These are phyloP conservation scores for Penicillium sclerotigenum DNA, from an alignment of 2,329 filamentous ascomycete species.

Conservation along the genomic window DNA sequence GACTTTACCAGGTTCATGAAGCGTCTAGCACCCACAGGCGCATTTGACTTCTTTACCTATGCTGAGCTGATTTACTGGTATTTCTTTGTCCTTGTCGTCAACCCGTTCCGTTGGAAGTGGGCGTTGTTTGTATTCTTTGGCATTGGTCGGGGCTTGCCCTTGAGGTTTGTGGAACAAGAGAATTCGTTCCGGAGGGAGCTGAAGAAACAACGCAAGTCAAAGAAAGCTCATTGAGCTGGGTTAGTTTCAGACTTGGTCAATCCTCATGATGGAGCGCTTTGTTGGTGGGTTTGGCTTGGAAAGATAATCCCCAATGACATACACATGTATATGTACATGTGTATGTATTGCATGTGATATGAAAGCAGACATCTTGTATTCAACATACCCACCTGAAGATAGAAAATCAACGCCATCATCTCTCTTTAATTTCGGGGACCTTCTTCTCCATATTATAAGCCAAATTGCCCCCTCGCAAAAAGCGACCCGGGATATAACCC, in stretches of 20 bases:
- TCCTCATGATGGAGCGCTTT: neutral
- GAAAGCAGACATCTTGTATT: neutral
- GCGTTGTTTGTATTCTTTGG: conserved; percentile 78
- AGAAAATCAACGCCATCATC: conserved; percentile 1
- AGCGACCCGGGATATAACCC: conserved; percentile 23
- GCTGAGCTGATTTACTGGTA: conserved; percentile 85
- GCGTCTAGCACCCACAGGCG: conserved; percentile 63
- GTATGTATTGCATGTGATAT: neutral
- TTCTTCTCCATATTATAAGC: conserved; percentile 24
- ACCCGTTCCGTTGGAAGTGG: conserved; percentile 91
- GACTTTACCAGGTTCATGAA: conserved; percentile 76
- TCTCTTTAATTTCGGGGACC: conserved; percentile 25
- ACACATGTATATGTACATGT: too few species aligned
- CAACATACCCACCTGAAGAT: neutral
- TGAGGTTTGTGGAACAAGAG: conserved; percentile 64
- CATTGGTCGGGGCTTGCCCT: conserved; percentile 64
- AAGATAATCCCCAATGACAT: neutral
- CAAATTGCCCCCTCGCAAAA: conserved; percentile 26
- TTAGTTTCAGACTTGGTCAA: neutral
- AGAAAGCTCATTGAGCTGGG: neutral
- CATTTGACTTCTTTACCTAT: conserved; percentile 89
- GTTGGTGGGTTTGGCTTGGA: neutral
- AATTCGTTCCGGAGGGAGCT: conserved; percentile 40
- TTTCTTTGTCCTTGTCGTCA: conserved; percentile 70
- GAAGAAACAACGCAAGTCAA: conserved; percentile 23